A percentile compares a stretch with the other conserved stretches of the same genome.
Evolutionary conservation across 164 flowering plant species (phyloP).

Genomic region (Protea cynaroides): DNA sequence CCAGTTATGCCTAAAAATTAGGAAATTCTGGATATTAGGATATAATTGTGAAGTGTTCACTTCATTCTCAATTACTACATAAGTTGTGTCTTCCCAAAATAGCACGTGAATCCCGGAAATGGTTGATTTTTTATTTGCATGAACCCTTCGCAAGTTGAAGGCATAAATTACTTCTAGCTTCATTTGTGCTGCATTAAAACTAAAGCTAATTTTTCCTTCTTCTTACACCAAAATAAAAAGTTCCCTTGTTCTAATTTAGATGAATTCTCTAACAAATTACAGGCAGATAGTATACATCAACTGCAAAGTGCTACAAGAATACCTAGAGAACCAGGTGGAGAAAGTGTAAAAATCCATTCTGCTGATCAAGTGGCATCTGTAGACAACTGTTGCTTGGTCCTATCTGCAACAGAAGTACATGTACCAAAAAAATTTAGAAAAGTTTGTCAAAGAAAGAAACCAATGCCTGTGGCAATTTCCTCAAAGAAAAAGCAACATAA

Average conservation of each 20-base stretch:
- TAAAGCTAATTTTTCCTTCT: neutral
- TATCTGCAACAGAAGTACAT: slow-evolving; percentile 10
- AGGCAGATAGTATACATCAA: slow-evolving; percentile 26
- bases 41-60: too few relatives aligned
- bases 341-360: slow-evolving; percentile 10
- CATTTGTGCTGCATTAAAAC: neutral
- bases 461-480: slow-evolving; percentile 16
- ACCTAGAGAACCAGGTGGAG: slow-evolving; percentile 14
- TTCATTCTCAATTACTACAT: too few relatives aligned
- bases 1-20: too few relatives aligned
- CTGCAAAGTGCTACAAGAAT: slow-evolving; percentile 11
- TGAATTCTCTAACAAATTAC: slow-evolving; percentile 4
- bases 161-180: neutral
- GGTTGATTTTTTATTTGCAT: too few relatives aligned
- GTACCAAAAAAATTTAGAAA: slow-evolving; percentile 19
- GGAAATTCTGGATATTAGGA: too few relatives aligned
- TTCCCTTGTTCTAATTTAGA: neutral
- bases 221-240: neutral
- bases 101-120: too few relatives aligned
- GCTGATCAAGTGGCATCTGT: slow-evolving; percentile 16
- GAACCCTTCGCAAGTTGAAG: too few relatives aligned
- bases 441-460: slow-evolving; percentile 18
- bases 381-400: slow-evolving; percentile 8
- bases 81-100: too few relatives aligned
- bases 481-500: slow-evolving; percentile 23